Conservation (phyloP, 352 stramenopile species). For the Pythium brachiatum region DNA sequence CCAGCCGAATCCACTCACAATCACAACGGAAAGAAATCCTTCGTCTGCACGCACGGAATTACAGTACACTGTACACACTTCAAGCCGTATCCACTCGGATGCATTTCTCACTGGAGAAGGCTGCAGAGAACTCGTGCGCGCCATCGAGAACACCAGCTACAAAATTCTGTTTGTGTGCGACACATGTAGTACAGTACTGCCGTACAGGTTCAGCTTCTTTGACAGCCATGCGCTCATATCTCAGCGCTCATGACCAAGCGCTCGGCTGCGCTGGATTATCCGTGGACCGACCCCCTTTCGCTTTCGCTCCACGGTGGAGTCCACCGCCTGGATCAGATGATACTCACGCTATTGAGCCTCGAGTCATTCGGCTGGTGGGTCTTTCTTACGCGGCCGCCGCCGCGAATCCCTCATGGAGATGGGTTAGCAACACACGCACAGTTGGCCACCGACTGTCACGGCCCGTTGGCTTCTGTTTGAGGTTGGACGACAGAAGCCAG, state of each 20-base stretch:
- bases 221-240: not conserved
- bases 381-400: constrained; percentile 23
- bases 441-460: constrained; percentile 25
- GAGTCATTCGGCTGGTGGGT: constrained; percentile 3
- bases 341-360: not conserved
- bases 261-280: constrained; percentile 7
- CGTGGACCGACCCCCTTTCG: constrained; percentile 10
- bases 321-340: constrained; percentile 9
- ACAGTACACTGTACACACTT: too few relatives aligned
- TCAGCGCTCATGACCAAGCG: not conserved
- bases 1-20: too few relatives aligned
- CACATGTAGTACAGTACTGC: not conserved
- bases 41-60: too few relatives aligned
- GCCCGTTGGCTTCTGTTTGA: constrained; percentile 12
- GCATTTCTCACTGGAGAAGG: too few relatives aligned
- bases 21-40: not conserved
- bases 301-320: constrained; percentile 1
- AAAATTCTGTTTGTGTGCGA: not conserved
- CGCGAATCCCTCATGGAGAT: constrained; percentile 6
- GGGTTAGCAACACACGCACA: constrained; percentile 5
- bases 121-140: too few relatives aligned
- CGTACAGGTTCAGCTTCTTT: too few relatives aligned
- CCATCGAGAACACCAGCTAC: too few relatives aligned
- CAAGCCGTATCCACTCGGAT: too few relatives aligned
- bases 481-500: constrained; percentile 26